Evolutionary conservation across 345 rosid genomes (phyloP), one percentile per base, ranked within the genome.

Genomic region (Murraya paniculata): DNA sequence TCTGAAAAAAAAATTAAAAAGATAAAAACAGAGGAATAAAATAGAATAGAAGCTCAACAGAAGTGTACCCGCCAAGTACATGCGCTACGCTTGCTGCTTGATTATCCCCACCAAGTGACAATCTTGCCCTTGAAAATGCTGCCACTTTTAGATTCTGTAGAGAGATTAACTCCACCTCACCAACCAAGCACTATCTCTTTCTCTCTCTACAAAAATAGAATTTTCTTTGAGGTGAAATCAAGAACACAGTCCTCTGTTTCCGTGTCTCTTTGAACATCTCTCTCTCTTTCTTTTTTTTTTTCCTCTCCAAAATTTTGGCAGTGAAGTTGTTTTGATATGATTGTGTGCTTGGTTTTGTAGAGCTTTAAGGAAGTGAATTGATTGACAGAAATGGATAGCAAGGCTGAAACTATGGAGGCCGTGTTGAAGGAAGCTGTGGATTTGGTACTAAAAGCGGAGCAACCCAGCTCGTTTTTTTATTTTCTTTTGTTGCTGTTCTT

Each of bases 381-480:
- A 22, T 10, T 31, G 30, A 50, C 57, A 5, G 77, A 75, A 81
- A 90, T 90, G 94, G 87, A 72, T 19, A 70, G 25, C 25, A 88
- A 88, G 82, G 83, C 68, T 74, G 91, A 79, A 72, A 50, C 83
- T 74, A 55, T 90, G 87, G 92, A 90, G 45, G 92, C 92, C 73
- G 91, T 90, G 70, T 66, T 87, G 84, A 90, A 90, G 83, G 94
- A 90, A 83, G 90, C 85, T 48, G 94, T 90, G 11, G 92, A 90
- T 83, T 85, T 90, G 91, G 94, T 90, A 87, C 60, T 25, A 27
- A 3, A 33, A 80, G 77, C 73, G 65, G 75, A 77, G 78, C 75
- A 71, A 76, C 61, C 77, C 64, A 24, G 53, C 64, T 75, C 62
- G 78, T 16, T 77, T 60, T 71, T 69, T 62, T 0, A 2, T 64